A percentile compares a stretch with the other conserved stretches of the same genome.
Conservation (phyloP, 768 basidiomycete genomes). For the Russula earlei region DNA sequence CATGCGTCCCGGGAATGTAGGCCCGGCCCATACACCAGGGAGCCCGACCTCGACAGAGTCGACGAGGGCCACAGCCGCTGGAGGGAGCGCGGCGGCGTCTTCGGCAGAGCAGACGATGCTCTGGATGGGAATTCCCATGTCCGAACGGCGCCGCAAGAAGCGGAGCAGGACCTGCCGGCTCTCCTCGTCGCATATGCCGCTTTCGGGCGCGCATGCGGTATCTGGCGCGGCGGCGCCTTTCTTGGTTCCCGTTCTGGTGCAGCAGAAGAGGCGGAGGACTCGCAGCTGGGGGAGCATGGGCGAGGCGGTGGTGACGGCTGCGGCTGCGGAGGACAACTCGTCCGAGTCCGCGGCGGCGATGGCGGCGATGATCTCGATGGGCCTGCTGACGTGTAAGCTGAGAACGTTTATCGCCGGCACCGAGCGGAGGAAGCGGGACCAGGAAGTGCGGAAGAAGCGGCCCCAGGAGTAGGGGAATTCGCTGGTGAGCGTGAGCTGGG, state of each 20-base stretch:
- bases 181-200: neutral
- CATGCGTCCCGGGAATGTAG: constrained; percentile 6
- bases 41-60: neutral
- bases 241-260: neutral
- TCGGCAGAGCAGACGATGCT: neutral
- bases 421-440: constrained; percentile 1
- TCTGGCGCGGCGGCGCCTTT: no score
- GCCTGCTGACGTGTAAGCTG: neutral
- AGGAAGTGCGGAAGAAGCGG: constrained; percentile 7
- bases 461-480: neutral
- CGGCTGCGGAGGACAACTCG: neutral
- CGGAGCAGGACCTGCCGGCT: neutral
- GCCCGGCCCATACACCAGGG: neutral
- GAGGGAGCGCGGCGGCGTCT: neutral
- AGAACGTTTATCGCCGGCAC: neutral
- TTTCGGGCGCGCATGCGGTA: no score
- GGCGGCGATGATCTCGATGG: neutral
- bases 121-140: constrained; percentile 1
- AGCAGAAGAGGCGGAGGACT: constrained; percentile 1
- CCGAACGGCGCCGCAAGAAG: constrained; percentile 1
- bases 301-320: neutral
- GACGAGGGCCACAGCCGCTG: neutral
- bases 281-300: neutral
- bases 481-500: constrained; percentile 13
- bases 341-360: neutral